Evolutionary conservation across 306 rosid genomes (phyloP), one percentile per base, ranked within the genome.

Genomic region (Crotalaria pallida): DNA sequence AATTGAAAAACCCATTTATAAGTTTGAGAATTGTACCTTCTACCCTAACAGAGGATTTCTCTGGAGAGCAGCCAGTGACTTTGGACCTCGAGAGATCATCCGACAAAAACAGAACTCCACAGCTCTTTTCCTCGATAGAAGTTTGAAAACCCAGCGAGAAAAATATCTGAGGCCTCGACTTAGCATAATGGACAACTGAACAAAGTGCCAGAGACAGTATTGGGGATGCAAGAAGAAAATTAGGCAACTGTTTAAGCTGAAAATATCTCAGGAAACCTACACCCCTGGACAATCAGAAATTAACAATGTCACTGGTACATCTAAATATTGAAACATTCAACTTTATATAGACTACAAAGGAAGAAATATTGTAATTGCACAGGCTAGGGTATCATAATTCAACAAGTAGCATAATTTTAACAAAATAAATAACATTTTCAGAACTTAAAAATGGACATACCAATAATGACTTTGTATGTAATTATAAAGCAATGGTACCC

Each of bases 391-490:
- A 10, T 29, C 29, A 64, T 58, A 33, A 58, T 34, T 43, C 68
- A 22, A 15, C 56, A 22, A 59, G 40, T 11, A 69, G 58, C 79
- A 63, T 68, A 27, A 53, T 11, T 40, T 51, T 10, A 55, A 31
- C 26, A 16, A 61, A 65, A 74, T 50, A 16, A 41, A 65, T 34
- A 63, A 34, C 21, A 83, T 31, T 52, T 15, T 26, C 8, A 53
- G n/a, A n/a, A n/a, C n/a, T n/a, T n/a, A n/a, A n/a, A n/a, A n/a
- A 71, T 12, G 63, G 58, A 55, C 84, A 67, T 90, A 94, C 97
- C 98, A 94, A 65, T 94, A 94, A 83, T 78, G 92, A 78, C 88
- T 86, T 82, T 93, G 98, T 80, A 93, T 87, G 77, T 76, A 90
- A 60, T 87, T 88, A 85, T 94, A 90, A 49, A 88, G 84, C 69